Evolutionary conservation across 805 yeast species (phyloP).

Genomic region (Candida manassasensis): DNA sequence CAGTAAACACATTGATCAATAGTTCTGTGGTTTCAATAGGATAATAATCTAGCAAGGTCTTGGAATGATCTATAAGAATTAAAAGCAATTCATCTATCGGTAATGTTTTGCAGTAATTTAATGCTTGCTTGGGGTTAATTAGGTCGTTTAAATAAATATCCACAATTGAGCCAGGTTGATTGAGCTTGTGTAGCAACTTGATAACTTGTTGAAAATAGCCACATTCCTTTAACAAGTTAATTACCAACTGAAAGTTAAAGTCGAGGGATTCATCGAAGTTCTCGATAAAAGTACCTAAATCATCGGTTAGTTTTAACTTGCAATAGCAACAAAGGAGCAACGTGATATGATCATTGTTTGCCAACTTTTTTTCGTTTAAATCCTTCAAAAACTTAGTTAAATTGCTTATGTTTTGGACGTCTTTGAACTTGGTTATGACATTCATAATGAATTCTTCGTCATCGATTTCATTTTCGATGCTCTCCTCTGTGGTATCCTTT

Average conservation of each 20-base stretch:
- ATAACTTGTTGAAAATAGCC: constrained; percentile 66
- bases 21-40: constrained; percentile 83
- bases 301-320: constrained; percentile 59
- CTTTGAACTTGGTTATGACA: constrained; percentile 74
- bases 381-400: constrained; percentile 61
- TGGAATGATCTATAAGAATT: constrained; percentile 63
- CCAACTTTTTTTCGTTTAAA: constrained; percentile 48
- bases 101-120: constrained; percentile 63
- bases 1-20: constrained; percentile 84
- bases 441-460: constrained; percentile 50
- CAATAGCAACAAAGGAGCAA: constrained; percentile 74
- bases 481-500: constrained; percentile 1
- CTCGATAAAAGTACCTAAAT: constrained; percentile 53
- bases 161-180: constrained; percentile 71
- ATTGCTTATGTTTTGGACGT: constrained; percentile 63
- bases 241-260: constrained; percentile 65
- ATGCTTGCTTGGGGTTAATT: constrained; percentile 41
- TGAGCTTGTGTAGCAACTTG: constrained; percentile 60
- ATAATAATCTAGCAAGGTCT: constrained; percentile 54
- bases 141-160: constrained; percentile 69
- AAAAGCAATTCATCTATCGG: constrained; percentile 73
- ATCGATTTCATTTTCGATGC: constrained; percentile 8
- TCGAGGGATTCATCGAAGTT: constrained; percentile 28
- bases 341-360: constrained; percentile 80
- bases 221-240: constrained; percentile 68